A percentile compares a stretch with the other conserved stretches of the same genome.
Evolutionary conservation across 2,329 filamentous ascomycete species (phyloP).

Genomic region (Herpotrichia juniperi): DNA sequence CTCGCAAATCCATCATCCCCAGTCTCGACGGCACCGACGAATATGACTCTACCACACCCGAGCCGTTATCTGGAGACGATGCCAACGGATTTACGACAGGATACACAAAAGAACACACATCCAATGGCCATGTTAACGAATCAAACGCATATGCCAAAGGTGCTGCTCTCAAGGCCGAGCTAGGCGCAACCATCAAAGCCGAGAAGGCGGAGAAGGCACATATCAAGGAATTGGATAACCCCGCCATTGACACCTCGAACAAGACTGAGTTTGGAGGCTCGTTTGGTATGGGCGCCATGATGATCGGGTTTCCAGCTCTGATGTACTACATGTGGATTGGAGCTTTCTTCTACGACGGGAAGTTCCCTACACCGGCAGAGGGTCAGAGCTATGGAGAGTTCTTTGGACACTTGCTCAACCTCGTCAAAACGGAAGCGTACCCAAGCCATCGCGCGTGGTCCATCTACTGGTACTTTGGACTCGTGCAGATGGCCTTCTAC

Average conservation of each 20-base stretch:
- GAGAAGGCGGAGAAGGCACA: conserved; percentile 18
- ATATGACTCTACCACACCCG: conserved; percentile 20
- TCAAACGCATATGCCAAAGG: conserved; percentile 30
- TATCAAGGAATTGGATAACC: conserved; percentile 37
- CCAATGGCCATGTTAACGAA: conserved; percentile 39
- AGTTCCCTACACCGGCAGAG: conserved; percentile 70
- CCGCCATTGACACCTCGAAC: conserved; percentile 53
- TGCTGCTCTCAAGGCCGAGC: conserved; percentile 2
- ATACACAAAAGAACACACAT: conserved; percentile 37
- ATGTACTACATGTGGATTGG: conserved; percentile 99
- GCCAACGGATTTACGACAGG: conserved; percentile 45
- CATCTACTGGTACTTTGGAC: conserved; percentile 93
- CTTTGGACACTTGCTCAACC: conserved; percentile 68
- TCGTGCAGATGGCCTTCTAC: conserved; percentile 85
- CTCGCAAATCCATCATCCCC: conserved; percentile 49
- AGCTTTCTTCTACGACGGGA: conserved; percentile 87
- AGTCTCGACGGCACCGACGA: conserved; percentile 32
- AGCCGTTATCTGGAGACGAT: conserved; percentile 6
- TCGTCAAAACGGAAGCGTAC: conserved; percentile 85
- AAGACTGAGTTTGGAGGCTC: conserved; percentile 86
- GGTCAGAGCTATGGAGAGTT: conserved; percentile 76
- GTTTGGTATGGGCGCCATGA: conserved; percentile 79
- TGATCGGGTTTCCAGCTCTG: conserved; percentile 88
- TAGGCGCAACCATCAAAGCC: conserved; percentile 6
- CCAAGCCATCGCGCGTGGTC: conserved; percentile 82